Evolutionary conservation across 2,329 filamentous ascomycete species (phyloP), one percentile per base, ranked within the genome.

Genomic region (Claviceps sp.): DNA sequence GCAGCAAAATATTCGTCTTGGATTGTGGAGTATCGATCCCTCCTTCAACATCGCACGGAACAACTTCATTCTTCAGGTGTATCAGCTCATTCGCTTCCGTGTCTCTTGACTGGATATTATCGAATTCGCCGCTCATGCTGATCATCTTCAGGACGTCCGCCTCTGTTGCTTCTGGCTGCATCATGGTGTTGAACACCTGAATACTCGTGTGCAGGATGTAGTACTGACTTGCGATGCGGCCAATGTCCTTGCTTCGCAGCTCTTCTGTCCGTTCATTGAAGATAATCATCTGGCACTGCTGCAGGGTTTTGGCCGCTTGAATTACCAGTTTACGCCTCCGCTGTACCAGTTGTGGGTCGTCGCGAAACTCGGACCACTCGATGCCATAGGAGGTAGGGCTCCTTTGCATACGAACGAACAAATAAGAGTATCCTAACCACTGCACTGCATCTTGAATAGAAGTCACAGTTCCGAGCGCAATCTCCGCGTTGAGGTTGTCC

Each of bases 271-370:
- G 80, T 63, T 97, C 93, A 58, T 98, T 96, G 73, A 91, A 98
- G 52, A 98, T 93, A 61, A 98, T 93, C 94, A 98, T 98, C 68
- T 98, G 93, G 59, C 88, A 95, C 62, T 90, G 79, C 63, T 96
- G 90, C 44, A 98, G 72, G 5, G 88, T 87, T 44, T 84, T 78
- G 0, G 93, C 93, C 24, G 93, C 93, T 60, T 95, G 84, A 45
- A 95, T 89, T 51, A 93, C 85, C 50, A 98, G 74, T 57, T 93
- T 84, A 3, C 90, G 81, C 50, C 93, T 81, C 58, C 91, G 78
- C 62, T 93, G 85, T 2, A 96, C 89, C 26, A 98, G 77, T 54
- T 82, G 84, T 0, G 89, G 90, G 61, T 98, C 93, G 59, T 97
- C 87, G 37, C 83, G 76, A 51, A 89, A 86, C 67, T 98, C 93